Evolutionary conservation across 1,284 basidiomycete species (phyloP).

Genomic region (Apiotrichum laibachii): DNA sequence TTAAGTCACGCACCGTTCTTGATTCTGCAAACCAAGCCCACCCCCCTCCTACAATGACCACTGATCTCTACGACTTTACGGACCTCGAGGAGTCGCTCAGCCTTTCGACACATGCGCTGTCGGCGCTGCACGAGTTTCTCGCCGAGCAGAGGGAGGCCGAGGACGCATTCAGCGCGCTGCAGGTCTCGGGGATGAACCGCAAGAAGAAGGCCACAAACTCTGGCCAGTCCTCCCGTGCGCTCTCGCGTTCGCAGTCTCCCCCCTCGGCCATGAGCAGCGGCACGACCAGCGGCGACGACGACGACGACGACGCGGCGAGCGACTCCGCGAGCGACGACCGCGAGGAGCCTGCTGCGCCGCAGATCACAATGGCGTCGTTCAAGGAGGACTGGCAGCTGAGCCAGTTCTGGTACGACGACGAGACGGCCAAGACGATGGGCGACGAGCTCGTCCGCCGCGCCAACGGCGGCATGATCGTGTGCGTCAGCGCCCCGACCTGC

Average conservation of each 20-base stretch:
- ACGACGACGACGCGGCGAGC: background rate
- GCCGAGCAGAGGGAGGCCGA: background rate
- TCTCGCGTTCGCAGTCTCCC: background rate
- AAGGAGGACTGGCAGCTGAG: conserved; percentile 18
- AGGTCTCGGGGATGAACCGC: background rate
- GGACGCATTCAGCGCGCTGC: background rate
- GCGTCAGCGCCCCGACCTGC: conserved; percentile 9
- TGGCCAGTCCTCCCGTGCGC: too few species aligned
- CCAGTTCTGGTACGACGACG: conserved; percentile 21
- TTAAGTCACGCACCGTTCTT: too few species aligned
- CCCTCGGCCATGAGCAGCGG: background rate
- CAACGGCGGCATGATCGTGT: conserved; percentile 9
- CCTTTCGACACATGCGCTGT: background rate
- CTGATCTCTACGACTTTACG: background rate
- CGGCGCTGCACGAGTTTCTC: conserved; percentile 2
- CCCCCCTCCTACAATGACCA: background rate
- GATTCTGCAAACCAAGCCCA: too few species aligned
- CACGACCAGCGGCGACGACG: background rate
- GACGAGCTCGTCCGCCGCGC: conserved; percentile 8
- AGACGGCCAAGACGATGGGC: conserved; percentile 4
- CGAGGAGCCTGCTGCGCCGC: background rate
- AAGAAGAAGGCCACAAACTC: background rate
- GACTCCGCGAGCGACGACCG: background rate
- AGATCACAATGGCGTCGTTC: conserved; percentile 11
- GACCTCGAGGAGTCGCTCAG: conserved; percentile 1